Conservation (phyloP, 2,329 filamentous ascomycete species). For the Periconia macrospinosa region DNA sequence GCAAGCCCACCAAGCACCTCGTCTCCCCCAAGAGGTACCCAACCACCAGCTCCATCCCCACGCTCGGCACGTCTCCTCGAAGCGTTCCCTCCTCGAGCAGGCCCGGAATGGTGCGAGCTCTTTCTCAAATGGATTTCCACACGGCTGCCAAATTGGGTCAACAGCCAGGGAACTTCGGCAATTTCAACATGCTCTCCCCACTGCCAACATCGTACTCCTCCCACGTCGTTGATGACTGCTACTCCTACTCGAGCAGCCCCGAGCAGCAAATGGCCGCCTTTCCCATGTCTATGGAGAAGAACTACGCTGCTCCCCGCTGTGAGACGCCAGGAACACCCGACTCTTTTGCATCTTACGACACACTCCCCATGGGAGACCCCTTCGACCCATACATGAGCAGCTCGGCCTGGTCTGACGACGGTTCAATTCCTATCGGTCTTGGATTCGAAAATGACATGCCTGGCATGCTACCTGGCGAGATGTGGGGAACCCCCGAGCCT, state of each 20-base stretch:
- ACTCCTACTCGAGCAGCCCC: conserved; percentile 24
- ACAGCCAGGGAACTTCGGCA: conserved; percentile 22
- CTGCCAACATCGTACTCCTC: conserved; percentile 24
- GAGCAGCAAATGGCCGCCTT: conserved; percentile 24
- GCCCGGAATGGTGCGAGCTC: conserved; percentile 21
- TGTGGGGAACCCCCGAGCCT: conserved; percentile 21
- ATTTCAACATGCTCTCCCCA: conserved; percentile 29
- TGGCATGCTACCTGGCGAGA: conserved; percentile 22
- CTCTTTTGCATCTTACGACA: conserved; percentile 25
- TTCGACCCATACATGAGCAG: conserved; percentile 23
- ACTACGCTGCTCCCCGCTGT: conserved; percentile 20
- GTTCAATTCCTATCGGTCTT: conserved; percentile 23
- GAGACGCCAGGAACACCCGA: conserved; percentile 36
- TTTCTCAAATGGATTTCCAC: conserved; percentile 33
- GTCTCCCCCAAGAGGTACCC: conserved; percentile 28
- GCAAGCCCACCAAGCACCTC: conserved; percentile 28
- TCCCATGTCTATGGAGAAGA: conserved; percentile 18
- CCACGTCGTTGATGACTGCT: conserved; percentile 28
- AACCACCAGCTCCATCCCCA: conserved; percentile 23
- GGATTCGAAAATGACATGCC: conserved; percentile 24
- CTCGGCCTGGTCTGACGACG: conserved; percentile 28
- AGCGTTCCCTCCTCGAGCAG: conserved; percentile 23
- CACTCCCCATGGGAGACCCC: conserved; percentile 19
- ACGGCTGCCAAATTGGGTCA: conserved; percentile 29
- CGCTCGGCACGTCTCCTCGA: conserved; percentile 22